phyloP scores from a whole-genome alignment of 306 rosid species.

The Styphnolobium japonicum region DNA sequence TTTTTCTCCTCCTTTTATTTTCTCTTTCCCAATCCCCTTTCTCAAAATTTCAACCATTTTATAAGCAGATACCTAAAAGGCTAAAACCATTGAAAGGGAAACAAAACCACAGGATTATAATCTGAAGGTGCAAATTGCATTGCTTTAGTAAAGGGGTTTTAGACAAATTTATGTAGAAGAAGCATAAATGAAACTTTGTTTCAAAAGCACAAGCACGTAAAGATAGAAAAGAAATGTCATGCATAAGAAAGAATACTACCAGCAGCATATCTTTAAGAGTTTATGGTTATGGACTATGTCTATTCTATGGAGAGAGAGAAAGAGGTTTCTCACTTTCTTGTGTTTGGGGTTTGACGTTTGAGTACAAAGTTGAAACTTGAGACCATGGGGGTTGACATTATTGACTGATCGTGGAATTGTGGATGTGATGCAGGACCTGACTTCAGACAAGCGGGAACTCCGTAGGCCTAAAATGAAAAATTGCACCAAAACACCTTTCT shows the following conservation, averaged over 20 bases:
- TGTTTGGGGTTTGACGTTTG: no score
- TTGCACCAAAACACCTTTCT: no score
- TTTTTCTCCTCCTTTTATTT: constrained; percentile 41
- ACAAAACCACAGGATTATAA: constrained; percentile 38
- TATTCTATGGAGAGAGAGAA: no score
- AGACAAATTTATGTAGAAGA: constrained; percentile 46
- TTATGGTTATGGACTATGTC: no score
- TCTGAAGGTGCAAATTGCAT: constrained; percentile 38
- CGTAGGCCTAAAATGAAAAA: no score
- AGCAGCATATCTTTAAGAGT: constrained; percentile 19
- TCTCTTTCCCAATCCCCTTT: constrained; percentile 36
- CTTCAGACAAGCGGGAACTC: no score
- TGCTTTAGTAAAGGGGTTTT: constrained; percentile 50
- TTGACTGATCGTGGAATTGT: no score
- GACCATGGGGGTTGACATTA: no score
- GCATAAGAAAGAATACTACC: constrained; percentile 43
- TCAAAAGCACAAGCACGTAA: constrained; percentile 48
- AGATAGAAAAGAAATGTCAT: constrained; percentile 51
- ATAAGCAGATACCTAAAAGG: constrained; percentile 36
- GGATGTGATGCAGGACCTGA: no score
- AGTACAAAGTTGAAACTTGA: no score
- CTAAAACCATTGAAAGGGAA: constrained; percentile 40
- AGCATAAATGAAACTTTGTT: constrained; percentile 55
- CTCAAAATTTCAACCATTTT: constrained; percentile 48
- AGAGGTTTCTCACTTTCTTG: no score